Evolutionary conservation across 495 filamentous ascomycete genomes (phyloP).

Genomic region (Lophiostoma macrostomum): DNA sequence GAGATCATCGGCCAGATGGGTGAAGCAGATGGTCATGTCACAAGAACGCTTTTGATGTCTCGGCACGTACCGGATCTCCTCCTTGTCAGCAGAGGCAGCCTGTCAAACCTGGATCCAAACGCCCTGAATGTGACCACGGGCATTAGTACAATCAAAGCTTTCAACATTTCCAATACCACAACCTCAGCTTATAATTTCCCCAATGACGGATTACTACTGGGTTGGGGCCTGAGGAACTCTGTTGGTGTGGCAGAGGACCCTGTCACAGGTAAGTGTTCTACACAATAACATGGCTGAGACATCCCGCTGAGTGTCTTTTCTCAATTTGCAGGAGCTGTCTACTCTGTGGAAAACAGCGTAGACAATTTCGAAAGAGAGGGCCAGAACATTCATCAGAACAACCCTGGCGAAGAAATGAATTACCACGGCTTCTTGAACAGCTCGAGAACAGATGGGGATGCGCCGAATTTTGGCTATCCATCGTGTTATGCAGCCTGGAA

Average conservation of each 20-base stretch:
- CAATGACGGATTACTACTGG: slow-evolving; percentile 55
- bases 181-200: slow-evolving; percentile 43
- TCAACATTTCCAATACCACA: slow-evolving; percentile 51
- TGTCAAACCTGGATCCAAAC: slow-evolving; percentile 55
- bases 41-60: slow-evolving; percentile 61
- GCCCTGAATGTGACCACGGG: slow-evolving; percentile 50
- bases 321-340: slow-evolving; percentile 52
- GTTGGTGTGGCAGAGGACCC: slow-evolving; percentile 64
- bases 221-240: slow-evolving; percentile 70
- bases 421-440: slow-evolving; percentile 60
- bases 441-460: slow-evolving; percentile 42
- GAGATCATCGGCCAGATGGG: slow-evolving; percentile 59
- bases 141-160: slow-evolving; percentile 63
- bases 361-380: slow-evolving; percentile 59
- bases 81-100: slow-evolving; percentile 63
- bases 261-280: slow-evolving; percentile 42
- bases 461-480: slow-evolving; percentile 67
- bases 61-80: slow-evolving; percentile 50
- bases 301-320: not conserved
- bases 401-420: slow-evolving; percentile 74
- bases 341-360: slow-evolving; percentile 69
- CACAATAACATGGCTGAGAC: not conserved
- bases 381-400: slow-evolving; percentile 62
- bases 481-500: slow-evolving; percentile 64
- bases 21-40: slow-evolving; percentile 53